Base-by-base conservation (phyloP, 495 filamentous ascomycete genomes). In the Podospora pseudopauciseta region DNA sequence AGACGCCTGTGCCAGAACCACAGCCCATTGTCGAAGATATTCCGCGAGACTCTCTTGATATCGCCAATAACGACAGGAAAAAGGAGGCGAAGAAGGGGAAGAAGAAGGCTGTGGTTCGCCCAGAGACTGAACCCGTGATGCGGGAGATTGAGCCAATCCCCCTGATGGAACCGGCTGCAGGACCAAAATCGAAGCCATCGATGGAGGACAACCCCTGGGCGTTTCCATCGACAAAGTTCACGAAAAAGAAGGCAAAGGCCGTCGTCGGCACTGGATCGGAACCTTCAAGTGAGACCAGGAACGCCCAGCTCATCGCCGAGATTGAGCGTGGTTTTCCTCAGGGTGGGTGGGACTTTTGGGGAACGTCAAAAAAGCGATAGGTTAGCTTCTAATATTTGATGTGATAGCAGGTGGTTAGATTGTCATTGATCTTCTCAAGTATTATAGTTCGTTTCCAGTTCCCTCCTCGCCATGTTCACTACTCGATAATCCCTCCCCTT, bases 401-500 rank as follows among this genome's bases (percentile, higher is more conserved):
- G 7, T 11, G 39, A 16, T 49, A 2, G 13, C 30, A 32, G 2
- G 39, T 49, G 39, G 39, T 49, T 16, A 49, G 39, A 49, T 49
- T 49, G 39, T 49, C 39, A 49, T 49, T 49, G 6, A 49, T 5
- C 2, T 49, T 49, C 39, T 49, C 39, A 49, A 16, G 39, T 11
- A 49, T 49, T 13, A 32, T 49, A 49, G 39, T 49, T 49, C 13
- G 39, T 11, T 49, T 3, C 39, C 39, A 49, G 39, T 13, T 11
- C 39, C 39, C 39, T 18, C 13, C 39, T 49, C 39, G 9, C 39
- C 39, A 11, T 3, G 7, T 49, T 49, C 39, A 16, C 39, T 49
- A 18, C 39, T 49, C 13, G 39, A 49, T 49, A 11, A 49, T 16
- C 39, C 39, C 39, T 49, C 83, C 82, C 11, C 79, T 78, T 27